Evolutionary conservation across 495 filamentous ascomycete genomes (phyloP).

Genomic region (Zalerion maritima): DNA sequence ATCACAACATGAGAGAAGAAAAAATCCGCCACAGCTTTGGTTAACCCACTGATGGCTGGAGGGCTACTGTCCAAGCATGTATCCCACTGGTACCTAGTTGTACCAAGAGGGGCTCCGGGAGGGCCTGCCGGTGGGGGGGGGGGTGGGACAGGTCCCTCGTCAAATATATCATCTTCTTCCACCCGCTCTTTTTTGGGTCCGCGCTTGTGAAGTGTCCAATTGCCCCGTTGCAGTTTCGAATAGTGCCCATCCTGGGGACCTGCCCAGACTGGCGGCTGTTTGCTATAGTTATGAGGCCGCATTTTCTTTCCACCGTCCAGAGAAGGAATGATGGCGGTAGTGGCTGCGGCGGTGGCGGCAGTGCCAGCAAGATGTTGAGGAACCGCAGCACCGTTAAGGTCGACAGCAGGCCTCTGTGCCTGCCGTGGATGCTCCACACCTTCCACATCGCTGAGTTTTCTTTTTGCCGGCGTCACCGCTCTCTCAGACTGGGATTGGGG

Average conservation of each 20-base stretch:
- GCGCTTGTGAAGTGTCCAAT: too few species aligned
- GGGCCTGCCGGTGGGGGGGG: conserved; percentile 1
- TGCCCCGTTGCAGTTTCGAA: too few species aligned
- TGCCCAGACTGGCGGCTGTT: conserved; percentile 8
- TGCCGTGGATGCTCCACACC: conserved; percentile 27
- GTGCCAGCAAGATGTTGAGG: conserved; percentile 8
- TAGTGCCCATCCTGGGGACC: too few species aligned
- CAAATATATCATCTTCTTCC: too few species aligned
- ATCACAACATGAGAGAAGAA: conserved; percentile 53
- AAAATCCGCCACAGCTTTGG: conserved; percentile 56
- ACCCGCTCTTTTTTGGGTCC: too few species aligned
- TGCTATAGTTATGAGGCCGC: too few species aligned
- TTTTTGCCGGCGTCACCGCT: conserved; percentile 29
- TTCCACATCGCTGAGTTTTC: conserved; percentile 37
- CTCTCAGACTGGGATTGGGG: conserved; percentile 22
- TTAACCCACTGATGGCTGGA: conserved; percentile 50
- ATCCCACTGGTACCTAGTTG: conserved; percentile 10
- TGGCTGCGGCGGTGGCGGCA: too few species aligned
- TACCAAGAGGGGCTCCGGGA: neutral
- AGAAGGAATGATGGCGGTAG: too few species aligned
- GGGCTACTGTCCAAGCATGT: conserved; percentile 52
- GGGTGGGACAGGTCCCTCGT: too few species aligned
- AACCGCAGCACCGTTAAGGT: conserved; percentile 22
- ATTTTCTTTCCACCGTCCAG: too few species aligned
- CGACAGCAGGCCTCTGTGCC: conserved; percentile 26